phyloP scores from a whole-genome alignment of 1,139 yeast species.

The Nakaseomyces bracarensis region DNA sequence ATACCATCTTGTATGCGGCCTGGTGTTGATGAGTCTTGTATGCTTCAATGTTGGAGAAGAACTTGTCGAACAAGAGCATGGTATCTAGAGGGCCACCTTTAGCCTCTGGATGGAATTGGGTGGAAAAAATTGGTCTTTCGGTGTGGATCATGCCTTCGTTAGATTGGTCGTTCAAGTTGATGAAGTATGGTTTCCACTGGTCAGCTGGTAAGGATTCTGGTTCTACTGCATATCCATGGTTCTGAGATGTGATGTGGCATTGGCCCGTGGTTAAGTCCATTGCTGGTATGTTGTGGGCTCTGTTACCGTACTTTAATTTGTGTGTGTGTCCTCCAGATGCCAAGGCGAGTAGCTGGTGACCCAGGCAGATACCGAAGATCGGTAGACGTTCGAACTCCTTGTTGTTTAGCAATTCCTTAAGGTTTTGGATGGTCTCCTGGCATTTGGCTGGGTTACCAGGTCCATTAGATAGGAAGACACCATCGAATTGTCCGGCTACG shows the following conservation, averaged over 20 bases:
- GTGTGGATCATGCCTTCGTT: conserved; percentile 96
- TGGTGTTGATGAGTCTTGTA: conserved; percentile 43
- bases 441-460: conserved; percentile 99
- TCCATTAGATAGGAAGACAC: conserved; percentile 89
- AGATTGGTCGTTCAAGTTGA: conserved; percentile 88
- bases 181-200: conserved; percentile 79
- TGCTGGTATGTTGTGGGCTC: conserved; percentile 98
- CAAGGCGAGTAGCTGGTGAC: conserved; percentile 90
- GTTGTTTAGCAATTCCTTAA: conserved; percentile 62
- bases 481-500: conserved; percentile 87
- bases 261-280: conserved; percentile 81
- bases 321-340: conserved; percentile 91
- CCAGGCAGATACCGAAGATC: conserved; percentile 92
- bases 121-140: conserved; percentile 80
- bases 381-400: conserved; percentile 54
- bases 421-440: conserved; percentile 64
- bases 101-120: conserved; percentile 98
- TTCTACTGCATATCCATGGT: conserved; percentile 97
- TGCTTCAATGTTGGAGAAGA: conserved; percentile 57
- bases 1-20: conserved; percentile 36
- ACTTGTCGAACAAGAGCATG: conserved; percentile 80
- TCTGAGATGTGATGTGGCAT: conserved; percentile 96
- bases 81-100: conserved; percentile 98
- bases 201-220: conserved; percentile 54
- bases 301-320: conserved; percentile 93